These are phyloP conservation scores for Moniliella sp. DNA, from an alignment of 1,284 basidiomycete species.

Conservation along the genomic window DNA sequence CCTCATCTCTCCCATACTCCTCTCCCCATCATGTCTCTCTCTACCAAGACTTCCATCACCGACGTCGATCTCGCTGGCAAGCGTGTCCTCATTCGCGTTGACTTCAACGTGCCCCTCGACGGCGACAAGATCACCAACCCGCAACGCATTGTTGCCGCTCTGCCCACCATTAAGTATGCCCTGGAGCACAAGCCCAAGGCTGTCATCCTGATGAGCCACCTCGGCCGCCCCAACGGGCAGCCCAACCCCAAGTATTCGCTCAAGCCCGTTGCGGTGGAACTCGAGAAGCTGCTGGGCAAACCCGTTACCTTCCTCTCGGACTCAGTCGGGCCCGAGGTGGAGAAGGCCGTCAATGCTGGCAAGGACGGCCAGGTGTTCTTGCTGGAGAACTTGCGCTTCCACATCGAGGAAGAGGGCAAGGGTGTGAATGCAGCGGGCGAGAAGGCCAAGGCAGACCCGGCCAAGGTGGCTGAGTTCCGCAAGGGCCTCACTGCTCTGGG, in stretches of 20 bases:
- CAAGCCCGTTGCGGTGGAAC: constrained; percentile 49
- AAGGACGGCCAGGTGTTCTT: constrained; percentile 61
- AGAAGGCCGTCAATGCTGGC: constrained; percentile 51
- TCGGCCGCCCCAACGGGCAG: constrained; percentile 87
- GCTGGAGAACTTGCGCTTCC: constrained; percentile 92
- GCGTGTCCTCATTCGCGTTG: constrained; percentile 51
- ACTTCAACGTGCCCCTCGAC: constrained; percentile 87
- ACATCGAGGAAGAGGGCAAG: constrained; percentile 90
- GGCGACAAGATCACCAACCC: constrained; percentile 80
- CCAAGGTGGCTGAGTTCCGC: constrained; percentile 62
- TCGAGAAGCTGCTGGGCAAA: constrained; percentile 34
- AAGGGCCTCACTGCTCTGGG: constrained; percentile 69
- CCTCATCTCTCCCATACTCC: background rate
- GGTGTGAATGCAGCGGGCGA: constrained; percentile 74
- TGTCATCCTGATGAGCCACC: constrained; percentile 87
- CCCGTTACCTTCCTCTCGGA: constrained; percentile 58
- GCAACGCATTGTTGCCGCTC: constrained; percentile 74
- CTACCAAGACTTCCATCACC: constrained; percentile 54
- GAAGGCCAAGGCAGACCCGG: constrained; percentile 74
- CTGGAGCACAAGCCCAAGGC: constrained; percentile 63
- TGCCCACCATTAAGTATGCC: constrained; percentile 87
- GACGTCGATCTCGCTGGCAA: constrained; percentile 74
- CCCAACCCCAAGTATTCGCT: constrained; percentile 73
- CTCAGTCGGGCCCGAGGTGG: constrained; percentile 65
- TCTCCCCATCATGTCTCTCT: constrained; percentile 61